Evolutionary conservation across 2,329 filamentous ascomycete genomes (phyloP).

Genomic region (Colletotrichum siamense): DNA sequence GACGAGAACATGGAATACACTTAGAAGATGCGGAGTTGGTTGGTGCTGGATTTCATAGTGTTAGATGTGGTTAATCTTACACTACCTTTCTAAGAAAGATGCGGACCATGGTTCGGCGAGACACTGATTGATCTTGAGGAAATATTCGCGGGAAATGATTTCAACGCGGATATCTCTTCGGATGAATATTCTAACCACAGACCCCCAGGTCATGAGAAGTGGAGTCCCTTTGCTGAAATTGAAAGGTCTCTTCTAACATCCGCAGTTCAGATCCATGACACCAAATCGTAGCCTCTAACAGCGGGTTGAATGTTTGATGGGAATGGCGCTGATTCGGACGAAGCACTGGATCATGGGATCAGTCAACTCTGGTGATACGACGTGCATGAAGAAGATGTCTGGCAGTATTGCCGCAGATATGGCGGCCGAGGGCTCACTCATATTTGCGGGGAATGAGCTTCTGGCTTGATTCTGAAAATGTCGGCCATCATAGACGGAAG

Average conservation of each 20-base stretch:
- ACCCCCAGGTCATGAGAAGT: rapidly evolving
- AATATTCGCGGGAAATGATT: neutral
- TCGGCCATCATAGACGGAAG: neutral
- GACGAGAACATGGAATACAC: neutral
- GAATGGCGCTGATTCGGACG: no score
- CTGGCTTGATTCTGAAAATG: neutral
- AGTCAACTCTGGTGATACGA: no score
- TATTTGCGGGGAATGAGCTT: neutral
- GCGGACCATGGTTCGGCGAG: neutral
- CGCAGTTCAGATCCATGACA: no score
- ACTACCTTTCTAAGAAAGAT: neutral
- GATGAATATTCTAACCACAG: neutral
- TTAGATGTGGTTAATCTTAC: neutral
- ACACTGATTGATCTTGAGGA: neutral
- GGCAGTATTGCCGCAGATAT: no score
- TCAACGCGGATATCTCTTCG: neutral
- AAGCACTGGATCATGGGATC: no score
- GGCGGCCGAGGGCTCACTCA: neutral
- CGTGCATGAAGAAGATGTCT: rapidly evolving
- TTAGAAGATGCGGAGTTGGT: neutral
- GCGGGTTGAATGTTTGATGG: no score
- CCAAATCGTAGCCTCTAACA: no score
- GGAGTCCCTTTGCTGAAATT: no score
- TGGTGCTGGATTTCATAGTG: neutral
- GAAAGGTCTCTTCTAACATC: no score